Base-by-base conservation (phyloP, 108 stramenopile species). In the Skeletonema grethae region DNA sequence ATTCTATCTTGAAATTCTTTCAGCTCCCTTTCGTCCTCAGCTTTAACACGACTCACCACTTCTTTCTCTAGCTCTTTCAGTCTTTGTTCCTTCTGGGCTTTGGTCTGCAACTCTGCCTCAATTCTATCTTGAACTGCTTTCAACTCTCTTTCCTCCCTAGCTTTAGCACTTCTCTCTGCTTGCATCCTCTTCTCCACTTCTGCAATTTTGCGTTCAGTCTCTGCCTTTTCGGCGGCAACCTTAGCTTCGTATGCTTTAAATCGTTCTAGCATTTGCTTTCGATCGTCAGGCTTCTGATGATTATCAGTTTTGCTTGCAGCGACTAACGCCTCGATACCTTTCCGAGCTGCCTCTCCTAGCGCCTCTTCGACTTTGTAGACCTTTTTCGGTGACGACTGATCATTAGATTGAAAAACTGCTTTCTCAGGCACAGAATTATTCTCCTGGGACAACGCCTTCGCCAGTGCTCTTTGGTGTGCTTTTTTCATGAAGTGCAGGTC, bases 401-500 rank as follows among this genome's bases (percentile, higher is more conserved):
- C 24, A 29, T 32, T 1, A 0, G 38, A 12, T 60, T 58, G 58
- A 22, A 9, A 7, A 53, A 9, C 20, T 24, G 22, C 22, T 22
- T 53, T 7, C 8, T 53, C 50, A 2, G 36, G 29, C 57, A 41
- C 35, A 2, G 5, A 25, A 12, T 38, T 31, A 28, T 13, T 15
- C 13, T 20, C 64, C 38, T 67, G 67, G 24, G 36, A 79, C 39
- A 72, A 55, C 25, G 48, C 61, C 50, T 59, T 59, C 1, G 24
- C 16, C 63, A 80, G n/a, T 7, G 65, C 79, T 45, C 79, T 61
- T 29, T 56, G 22, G 22, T 80, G 79, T 8, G 69, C 79, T 56
- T 72, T 80, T 36, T 80, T 80, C 79, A 80, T 80, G 62, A 80
- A 80, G 31, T 57, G 32, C 3, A 80, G 22, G 35, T 80, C 79